phyloP scores from a whole-genome alignment of 108 stramenopile species.

The Fragilariopsis cylindrus region DNA sequence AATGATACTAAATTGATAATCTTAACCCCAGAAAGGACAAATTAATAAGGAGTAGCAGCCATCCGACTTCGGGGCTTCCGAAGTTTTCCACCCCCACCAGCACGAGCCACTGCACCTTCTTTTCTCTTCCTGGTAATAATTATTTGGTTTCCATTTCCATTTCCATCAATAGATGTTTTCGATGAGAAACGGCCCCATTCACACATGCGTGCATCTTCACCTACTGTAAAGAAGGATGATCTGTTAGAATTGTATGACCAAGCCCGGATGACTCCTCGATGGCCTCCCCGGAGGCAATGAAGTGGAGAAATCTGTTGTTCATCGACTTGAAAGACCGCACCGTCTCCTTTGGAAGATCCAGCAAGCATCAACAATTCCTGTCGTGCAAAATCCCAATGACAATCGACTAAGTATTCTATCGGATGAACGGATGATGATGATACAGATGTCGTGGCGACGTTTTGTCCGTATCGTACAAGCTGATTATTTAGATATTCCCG shows the following conservation, averaged over 20 bases:
- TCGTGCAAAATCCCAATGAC: conserved; percentile 67
- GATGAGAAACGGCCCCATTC: conserved; percentile 60
- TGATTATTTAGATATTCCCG: conserved; percentile 29
- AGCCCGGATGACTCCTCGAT: conserved; percentile 74
- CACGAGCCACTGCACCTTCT: neutral
- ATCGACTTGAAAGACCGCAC: conserved; percentile 61
- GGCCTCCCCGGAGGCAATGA: conserved; percentile 60
- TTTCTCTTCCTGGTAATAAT: conserved; percentile 4
- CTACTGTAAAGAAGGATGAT: conserved; percentile 63
- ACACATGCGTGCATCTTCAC: conserved; percentile 86
- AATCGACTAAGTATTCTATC: conserved; percentile 63
- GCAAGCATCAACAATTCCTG: conserved; percentile 68
- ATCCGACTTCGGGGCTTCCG: conserved; percentile 30
- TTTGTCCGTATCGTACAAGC: neutral
- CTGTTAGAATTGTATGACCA: conserved; percentile 44
- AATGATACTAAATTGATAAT: neutral
- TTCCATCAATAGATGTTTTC: neutral
- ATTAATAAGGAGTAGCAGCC: conserved; percentile 28
- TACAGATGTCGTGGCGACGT: neutral
- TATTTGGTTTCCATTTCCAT: conserved; percentile 3
- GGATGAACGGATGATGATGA: neutral
- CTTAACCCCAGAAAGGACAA: no score
- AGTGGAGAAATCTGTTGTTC: conserved; percentile 45
- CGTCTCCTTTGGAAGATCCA: conserved; percentile 68
- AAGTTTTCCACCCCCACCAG: conserved; percentile 15